A percentile compares a stretch with the other conserved stretches of the same genome.
Conservation (phyloP, 2,329 filamentous ascomycete species). For the Xylariaceae sp. region DNA sequence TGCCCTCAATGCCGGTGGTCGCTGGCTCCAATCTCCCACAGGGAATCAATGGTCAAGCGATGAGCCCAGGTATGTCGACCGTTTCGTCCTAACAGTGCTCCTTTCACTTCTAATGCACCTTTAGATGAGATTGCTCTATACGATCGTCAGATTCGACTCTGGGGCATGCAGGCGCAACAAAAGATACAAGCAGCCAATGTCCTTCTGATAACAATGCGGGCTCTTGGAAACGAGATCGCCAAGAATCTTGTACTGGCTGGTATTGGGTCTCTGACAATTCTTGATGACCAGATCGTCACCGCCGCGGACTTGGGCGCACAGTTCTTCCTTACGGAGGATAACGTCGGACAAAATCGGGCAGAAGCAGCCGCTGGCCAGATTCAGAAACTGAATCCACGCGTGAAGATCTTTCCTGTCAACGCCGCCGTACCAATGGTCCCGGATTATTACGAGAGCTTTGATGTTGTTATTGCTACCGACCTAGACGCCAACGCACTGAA, state of each 20-base stretch:
- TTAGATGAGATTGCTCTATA: slow-evolving; percentile 94
- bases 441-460: slow-evolving; percentile 75
- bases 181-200: slow-evolving; percentile 87
- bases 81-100: not conserved
- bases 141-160: slow-evolving; percentile 93
- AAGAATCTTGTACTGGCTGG: slow-evolving; percentile 97
- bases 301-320: slow-evolving; percentile 78
- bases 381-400: slow-evolving; percentile 84
- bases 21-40: slow-evolving; percentile 11
- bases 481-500: slow-evolving; percentile 72
- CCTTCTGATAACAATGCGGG: slow-evolving; percentile 82
- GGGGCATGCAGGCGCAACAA: slow-evolving; percentile 94
- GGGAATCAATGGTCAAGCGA: slow-evolving; percentile 23
- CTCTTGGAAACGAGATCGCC: slow-evolving; percentile 88
- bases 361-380: slow-evolving; percentile 75
- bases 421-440: slow-evolving; percentile 61
- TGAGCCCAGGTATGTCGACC: slow-evolving; percentile 35
- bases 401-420: slow-evolving; percentile 70
- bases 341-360: slow-evolving; percentile 81
- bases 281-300: slow-evolving; percentile 73
- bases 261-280: slow-evolving; percentile 83
- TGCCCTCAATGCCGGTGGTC: slow-evolving; percentile 10
- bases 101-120: slow-evolving; percentile 12
- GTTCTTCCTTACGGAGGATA: slow-evolving; percentile 70
- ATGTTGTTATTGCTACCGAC: slow-evolving; percentile 88